Base-by-base conservation (phyloP, 768 basidiomycete species). In the Mycena capillaripes region DNA sequence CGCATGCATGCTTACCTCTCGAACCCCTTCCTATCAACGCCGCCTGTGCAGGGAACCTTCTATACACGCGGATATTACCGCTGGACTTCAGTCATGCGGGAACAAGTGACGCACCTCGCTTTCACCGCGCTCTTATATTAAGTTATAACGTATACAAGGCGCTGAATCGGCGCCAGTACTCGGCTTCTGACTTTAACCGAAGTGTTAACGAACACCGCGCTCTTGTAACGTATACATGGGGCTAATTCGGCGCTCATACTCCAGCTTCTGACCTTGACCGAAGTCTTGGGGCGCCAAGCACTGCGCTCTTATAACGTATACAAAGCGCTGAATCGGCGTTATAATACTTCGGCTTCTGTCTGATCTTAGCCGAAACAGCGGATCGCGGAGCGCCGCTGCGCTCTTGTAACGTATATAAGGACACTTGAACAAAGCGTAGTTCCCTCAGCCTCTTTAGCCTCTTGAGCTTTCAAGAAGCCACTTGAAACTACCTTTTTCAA, bases 321-420 rank as follows among this genome's bases (percentile, higher is more conserved):
- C 56, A 21, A 36, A 17, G 56, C 32, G 56, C 34, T 38, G 56
- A 57, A 7, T 36, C 34, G 34, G 34, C 34, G 34, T 12, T n/a
- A n/a, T 36, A 36, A 36, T 36, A 36, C 34, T 36, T 12, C 34
- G 12, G 34, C 34, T 55, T 32, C 53, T 32, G 36, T 55, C 53
- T 32, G 53, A 32, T 25, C 29, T 55, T 55, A 55, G 17, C 29
- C 53, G 53, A 55, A 55, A 9, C 17, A 19, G 53, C 32, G 30
- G 53, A n/a, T n/a, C n/a, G n/a, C n/a, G n/a, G n/a, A n/a, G 30
- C 14, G 30, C 53, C 29, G 30, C 53, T 17, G 53, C 53, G 53
- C 17, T 55, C 53, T 55, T 57, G 56, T 57, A 34, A 57, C 56
- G 56, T 57, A 57, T 57, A 57, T 53, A 57, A 57, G 34, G 56